A percentile compares a stretch with the other conserved stretches of the same genome.
phyloP scores from a whole-genome alignment of 192 early-diverging fungal species.

The Coemansia sp. region DNA sequence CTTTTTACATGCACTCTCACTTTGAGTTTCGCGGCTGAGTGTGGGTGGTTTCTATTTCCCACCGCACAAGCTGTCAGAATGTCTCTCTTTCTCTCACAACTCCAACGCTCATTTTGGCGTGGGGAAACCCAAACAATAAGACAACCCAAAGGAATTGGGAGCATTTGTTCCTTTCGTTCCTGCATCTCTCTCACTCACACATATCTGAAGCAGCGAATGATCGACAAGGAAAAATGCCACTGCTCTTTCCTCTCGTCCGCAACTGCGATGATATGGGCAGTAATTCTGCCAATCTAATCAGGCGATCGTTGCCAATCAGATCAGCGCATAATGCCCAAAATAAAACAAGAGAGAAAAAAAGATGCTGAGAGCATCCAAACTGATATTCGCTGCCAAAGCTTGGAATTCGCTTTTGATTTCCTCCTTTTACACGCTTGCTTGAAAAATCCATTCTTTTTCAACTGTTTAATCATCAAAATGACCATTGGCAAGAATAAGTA shows the following conservation, averaged over 20 bases:
- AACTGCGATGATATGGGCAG: no score
- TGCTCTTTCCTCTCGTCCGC: no score
- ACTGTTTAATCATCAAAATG: slow-evolving; percentile 31
- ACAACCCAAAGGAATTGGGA: no score
- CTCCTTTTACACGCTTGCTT: slow-evolving; percentile 44
- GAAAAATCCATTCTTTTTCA: slow-evolving; percentile 25
- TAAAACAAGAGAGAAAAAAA: slow-evolving; percentile 5
- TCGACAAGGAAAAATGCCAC: no score
- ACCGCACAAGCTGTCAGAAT: not conserved
- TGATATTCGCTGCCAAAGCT: not conserved
- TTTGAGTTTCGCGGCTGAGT: no score
- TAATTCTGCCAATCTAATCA: no score
- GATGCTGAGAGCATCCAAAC: not conserved
- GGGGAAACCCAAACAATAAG: no score
- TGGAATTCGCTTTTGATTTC: slow-evolving; percentile 13
- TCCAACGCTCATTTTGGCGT: not conserved
- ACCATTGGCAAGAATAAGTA: slow-evolving; percentile 88
- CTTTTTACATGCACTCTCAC: not conserved
- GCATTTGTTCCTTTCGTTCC: no score
- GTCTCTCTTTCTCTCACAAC: not conserved
- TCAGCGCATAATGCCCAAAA: not conserved
- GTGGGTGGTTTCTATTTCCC: not conserved
- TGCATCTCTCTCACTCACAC: no score
- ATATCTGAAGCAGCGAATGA: no score
- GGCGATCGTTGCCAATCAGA: no score